A percentile compares a stretch with the other conserved stretches of the same genome.
Conservation (phyloP, 75 land plant species). For the Azolla pinnata region DNA sequence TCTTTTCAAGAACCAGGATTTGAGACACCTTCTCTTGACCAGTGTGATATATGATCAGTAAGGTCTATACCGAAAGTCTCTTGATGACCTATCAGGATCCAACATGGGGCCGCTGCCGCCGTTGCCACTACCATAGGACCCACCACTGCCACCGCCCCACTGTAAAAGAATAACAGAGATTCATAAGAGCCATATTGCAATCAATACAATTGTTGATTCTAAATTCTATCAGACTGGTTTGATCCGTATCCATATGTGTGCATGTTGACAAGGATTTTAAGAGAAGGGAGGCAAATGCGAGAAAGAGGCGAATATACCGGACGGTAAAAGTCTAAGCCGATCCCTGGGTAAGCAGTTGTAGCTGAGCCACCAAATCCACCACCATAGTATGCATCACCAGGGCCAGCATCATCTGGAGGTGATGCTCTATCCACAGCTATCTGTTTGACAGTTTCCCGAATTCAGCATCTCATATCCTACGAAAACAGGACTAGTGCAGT, state of each 20-base stretch:
- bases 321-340: too few species aligned
- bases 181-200: too few species aligned
- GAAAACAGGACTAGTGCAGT: not conserved
- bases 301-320: too few species aligned
- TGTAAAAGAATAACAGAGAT: not conserved
- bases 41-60: too few species aligned
- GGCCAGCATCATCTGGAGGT: slow-evolving; percentile 49
- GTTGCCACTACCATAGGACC: not conserved
- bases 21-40: too few species aligned
- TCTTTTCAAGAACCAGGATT: too few species aligned
- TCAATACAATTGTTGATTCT: too few species aligned
- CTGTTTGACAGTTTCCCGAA: slow-evolving; percentile 20
- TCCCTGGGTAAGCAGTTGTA: not conserved
- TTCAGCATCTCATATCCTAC: not conserved
- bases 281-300: too few species aligned
- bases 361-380: slow-evolving; percentile 5
- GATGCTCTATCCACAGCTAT: slow-evolving; percentile 79
- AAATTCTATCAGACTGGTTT: too few species aligned
- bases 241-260: too few species aligned
- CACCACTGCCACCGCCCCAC: not conserved
- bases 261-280: too few species aligned
- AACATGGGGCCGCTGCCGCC: slow-evolving; percentile 3
- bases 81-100: not conserved
- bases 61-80: slow-evolving; percentile 1
- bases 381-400: slow-evolving; percentile 22